phyloP scores from a whole-genome alignment of 2,329 filamentous ascomycete species.

The Cladophialophora immunda region DNA sequence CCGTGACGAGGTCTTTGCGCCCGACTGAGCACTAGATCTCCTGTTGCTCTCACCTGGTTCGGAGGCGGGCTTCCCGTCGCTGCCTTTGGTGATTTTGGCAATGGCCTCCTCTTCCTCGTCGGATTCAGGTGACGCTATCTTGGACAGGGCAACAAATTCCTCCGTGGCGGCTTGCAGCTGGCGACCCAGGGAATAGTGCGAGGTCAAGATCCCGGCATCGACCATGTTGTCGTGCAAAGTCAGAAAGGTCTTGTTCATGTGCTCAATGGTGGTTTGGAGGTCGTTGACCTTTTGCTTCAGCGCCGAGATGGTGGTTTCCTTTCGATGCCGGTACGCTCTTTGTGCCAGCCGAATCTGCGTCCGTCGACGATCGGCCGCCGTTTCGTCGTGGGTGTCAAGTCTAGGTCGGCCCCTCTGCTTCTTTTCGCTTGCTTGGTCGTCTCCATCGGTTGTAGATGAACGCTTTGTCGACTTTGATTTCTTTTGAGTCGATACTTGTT shows the following conservation, averaged over 20 bases:
- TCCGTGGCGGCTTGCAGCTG: slow-evolving; percentile 35
- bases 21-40: slow-evolving; percentile 1
- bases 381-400: slow-evolving; percentile 79
- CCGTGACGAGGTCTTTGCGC: slow-evolving; percentile 20
- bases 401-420: slow-evolving; percentile 73
- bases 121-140: slow-evolving; percentile 28
- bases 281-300: slow-evolving; percentile 75
- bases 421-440: slow-evolving; percentile 32
- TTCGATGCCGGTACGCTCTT: slow-evolving; percentile 81
- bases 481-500: slow-evolving; percentile 20
- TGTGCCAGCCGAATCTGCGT: slow-evolving; percentile 90
- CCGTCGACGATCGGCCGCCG: slow-evolving; percentile 79
- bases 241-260: slow-evolving; percentile 77
- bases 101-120: slow-evolving; percentile 38
- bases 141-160: slow-evolving; percentile 33
- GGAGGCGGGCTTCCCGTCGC: slow-evolving; percentile 7
- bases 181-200: slow-evolving; percentile 29
- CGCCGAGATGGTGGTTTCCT: slow-evolving; percentile 79
- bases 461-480: slow-evolving; percentile 31
- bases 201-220: slow-evolving; percentile 36
- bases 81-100: slow-evolving; percentile 23
- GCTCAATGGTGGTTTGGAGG: slow-evolving; percentile 73
- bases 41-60: slow-evolving; percentile 22
- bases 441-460: slow-evolving; percentile 21
- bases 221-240: slow-evolving; percentile 71